Evolutionary conservation across 1,284 basidiomycete genomes (phyloP).

Genomic region (Ustilago trichophora): DNA sequence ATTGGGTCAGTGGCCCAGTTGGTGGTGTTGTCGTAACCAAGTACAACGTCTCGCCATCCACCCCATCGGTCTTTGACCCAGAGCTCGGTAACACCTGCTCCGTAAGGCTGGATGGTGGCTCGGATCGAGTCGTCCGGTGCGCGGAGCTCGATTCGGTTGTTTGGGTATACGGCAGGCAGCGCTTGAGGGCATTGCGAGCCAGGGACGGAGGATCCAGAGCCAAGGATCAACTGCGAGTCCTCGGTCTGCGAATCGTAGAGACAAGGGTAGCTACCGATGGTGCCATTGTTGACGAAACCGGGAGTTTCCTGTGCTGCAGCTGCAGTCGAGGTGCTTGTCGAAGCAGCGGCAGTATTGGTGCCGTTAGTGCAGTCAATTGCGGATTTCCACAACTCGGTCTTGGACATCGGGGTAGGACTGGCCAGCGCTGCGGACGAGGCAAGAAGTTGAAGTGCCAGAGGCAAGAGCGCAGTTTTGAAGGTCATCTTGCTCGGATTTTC

Average conservation of each 20-base stretch:
- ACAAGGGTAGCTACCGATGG: slow-evolving; percentile 53
- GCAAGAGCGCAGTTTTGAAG: slow-evolving; percentile 16
- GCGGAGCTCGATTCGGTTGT: slow-evolving; percentile 54
- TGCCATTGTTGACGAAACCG: slow-evolving; percentile 59
- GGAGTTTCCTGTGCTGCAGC: slow-evolving; percentile 33
- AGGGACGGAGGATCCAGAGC: slow-evolving; percentile 26
- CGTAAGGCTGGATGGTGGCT: slow-evolving; percentile 55
- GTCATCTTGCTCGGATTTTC: slow-evolving; percentile 13
- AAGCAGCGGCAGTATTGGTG: neutral
- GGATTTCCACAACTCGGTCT: slow-evolving; percentile 3
- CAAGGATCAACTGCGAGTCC: slow-evolving; percentile 30
- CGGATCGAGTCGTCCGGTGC: slow-evolving; percentile 58
- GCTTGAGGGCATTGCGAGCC: slow-evolving; percentile 36
- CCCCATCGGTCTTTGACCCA: slow-evolving; percentile 59
- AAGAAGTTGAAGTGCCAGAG: slow-evolving; percentile 37
- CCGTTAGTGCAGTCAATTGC: slow-evolving; percentile 8
- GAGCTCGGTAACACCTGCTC: slow-evolving; percentile 55
- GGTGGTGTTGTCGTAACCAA: slow-evolving; percentile 63
- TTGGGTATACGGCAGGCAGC: slow-evolving; percentile 49
- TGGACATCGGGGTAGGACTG: slow-evolving; percentile 12
- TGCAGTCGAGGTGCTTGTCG: slow-evolving; percentile 9
- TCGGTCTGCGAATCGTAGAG: slow-evolving; percentile 30
- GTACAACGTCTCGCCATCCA: slow-evolving; percentile 48
- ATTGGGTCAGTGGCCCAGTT: slow-evolving; percentile 57
- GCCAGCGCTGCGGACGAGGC: slow-evolving; percentile 15